These are phyloP conservation scores for Macrocybe gigantea DNA, from an alignment of 768 basidiomycete genomes.

Conservation along the genomic window DNA sequence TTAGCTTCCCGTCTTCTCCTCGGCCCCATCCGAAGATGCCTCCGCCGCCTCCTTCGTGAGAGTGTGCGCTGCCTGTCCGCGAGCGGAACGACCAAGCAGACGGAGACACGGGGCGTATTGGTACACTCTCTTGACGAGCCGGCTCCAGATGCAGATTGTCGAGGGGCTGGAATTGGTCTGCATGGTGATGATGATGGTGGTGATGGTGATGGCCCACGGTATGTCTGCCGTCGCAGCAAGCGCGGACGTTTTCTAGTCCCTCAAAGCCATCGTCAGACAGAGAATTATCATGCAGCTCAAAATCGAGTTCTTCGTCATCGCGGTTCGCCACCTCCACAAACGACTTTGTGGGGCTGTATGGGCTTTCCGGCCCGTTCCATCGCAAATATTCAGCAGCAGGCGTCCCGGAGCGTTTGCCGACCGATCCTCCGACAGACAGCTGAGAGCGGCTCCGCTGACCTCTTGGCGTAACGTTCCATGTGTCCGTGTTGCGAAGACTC, in stretches of 20 bases:
- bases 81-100: slow-evolving; percentile 82
- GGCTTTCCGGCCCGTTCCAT: slow-evolving; percentile 70
- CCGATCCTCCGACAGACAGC: slow-evolving; percentile 64
- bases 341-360: slow-evolving; percentile 69
- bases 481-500: slow-evolving; percentile 51
- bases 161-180: slow-evolving; percentile 14
- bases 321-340: slow-evolving; percentile 47
- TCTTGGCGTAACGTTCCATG: slow-evolving; percentile 72
- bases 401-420: slow-evolving; percentile 84
- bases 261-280: slow-evolving; percentile 80
- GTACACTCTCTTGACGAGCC: slow-evolving; percentile 36
- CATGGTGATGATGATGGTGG: slow-evolving; percentile 42
- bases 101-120: slow-evolving; percentile 64
- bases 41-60: slow-evolving; percentile 51
- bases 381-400: slow-evolving; percentile 89
- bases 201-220: slow-evolving; percentile 76
- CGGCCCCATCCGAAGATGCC: slow-evolving; percentile 68
- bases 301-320: slow-evolving; percentile 67
- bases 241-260: slow-evolving; percentile 91
- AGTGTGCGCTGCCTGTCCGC: slow-evolving; percentile 65
- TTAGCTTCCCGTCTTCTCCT: slow-evolving; percentile 56
- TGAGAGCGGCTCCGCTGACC: slow-evolving; percentile 78
- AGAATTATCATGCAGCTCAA: slow-evolving; percentile 75
- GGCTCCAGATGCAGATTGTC: slow-evolving; percentile 43
- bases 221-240: slow-evolving; percentile 84